phyloP scores from a whole-genome alignment of 257 asterid species.

The Solanum chmielewskii region DNA sequence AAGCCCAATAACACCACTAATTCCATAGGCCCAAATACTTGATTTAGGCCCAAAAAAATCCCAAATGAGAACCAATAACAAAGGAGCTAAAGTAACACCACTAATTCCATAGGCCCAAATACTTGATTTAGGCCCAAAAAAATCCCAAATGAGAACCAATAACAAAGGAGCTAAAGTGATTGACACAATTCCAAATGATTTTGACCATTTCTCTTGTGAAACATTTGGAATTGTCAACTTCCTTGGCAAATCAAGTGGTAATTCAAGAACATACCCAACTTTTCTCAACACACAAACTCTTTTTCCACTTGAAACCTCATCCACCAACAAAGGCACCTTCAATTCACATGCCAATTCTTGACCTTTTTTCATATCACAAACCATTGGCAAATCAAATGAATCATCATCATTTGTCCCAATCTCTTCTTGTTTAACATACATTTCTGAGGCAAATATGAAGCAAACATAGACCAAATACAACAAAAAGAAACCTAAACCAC shows the following conservation, averaged over 20 bases:
- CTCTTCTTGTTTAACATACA: background rate
- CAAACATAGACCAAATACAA: constrained; percentile 44
- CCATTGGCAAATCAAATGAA: background rate
- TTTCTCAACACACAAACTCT: background rate
- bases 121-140: constrained; percentile 8
- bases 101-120: constrained; percentile 15
- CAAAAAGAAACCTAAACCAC: constrained; percentile 32
- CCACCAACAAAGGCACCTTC: background rate
- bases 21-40: background rate
- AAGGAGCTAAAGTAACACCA: constrained; percentile 34
- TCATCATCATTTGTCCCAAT: background rate
- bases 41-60: constrained; percentile 11
- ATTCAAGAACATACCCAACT: constrained; percentile 20
- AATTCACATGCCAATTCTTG: background rate
- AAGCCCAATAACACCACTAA: constrained; percentile 36
- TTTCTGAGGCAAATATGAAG: constrained; percentile 38
- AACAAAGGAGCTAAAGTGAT: constrained; percentile 48
- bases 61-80: constrained; percentile 21
- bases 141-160: constrained; percentile 13
- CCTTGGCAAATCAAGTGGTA: constrained; percentile 61
- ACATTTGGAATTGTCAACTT: constrained; percentile 62
- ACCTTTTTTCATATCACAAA: background rate
- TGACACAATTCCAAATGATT: constrained; percentile 35
- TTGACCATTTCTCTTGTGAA: constrained; percentile 62
- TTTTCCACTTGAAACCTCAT: background rate